Conservation (phyloP, 495 filamentous ascomycete genomes). For the Pyrenula aspistea region DNA sequence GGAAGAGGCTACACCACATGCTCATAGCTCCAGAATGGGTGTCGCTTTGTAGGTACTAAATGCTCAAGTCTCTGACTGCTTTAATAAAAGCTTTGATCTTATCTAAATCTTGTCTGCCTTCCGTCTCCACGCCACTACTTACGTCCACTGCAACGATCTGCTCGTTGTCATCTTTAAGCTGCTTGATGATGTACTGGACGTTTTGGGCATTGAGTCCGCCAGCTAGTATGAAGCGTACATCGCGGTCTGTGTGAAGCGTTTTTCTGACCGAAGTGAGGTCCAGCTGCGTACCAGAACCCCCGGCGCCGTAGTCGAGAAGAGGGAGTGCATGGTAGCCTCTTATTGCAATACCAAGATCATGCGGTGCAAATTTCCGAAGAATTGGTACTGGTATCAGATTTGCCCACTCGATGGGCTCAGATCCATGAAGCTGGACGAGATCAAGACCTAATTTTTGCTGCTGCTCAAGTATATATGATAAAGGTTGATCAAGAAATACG, state of each 20-base stretch:
- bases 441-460: slow-evolving; percentile 72
- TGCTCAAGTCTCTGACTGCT: slow-evolving; percentile 43
- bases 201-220: slow-evolving; percentile 73
- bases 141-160: slow-evolving; percentile 80
- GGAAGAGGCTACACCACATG: no score
- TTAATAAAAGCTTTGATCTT: slow-evolving; percentile 76
- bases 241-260: slow-evolving; percentile 47
- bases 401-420: slow-evolving; percentile 88
- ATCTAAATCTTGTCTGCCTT: slow-evolving; percentile 67
- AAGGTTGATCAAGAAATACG: slow-evolving; percentile 84
- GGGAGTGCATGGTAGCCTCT: slow-evolving; percentile 75
- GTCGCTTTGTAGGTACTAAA: neutral
- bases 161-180: slow-evolving; percentile 37
- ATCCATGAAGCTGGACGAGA: slow-evolving; percentile 82
- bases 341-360: slow-evolving; percentile 54
- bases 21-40: neutral
- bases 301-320: slow-evolving; percentile 73
- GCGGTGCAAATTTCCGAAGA: slow-evolving; percentile 66
- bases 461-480: slow-evolving; percentile 65
- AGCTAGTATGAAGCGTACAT: slow-evolving; percentile 62
- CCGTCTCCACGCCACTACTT: slow-evolving; percentile 81
- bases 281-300: slow-evolving; percentile 67
- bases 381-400: slow-evolving; percentile 78
- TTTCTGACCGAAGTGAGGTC: slow-evolving; percentile 53
- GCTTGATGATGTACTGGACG: slow-evolving; percentile 48